These are phyloP conservation scores for Podospora pseudopauciseta DNA, from an alignment of 495 filamentous ascomycete genomes.

Conservation along the genomic window DNA sequence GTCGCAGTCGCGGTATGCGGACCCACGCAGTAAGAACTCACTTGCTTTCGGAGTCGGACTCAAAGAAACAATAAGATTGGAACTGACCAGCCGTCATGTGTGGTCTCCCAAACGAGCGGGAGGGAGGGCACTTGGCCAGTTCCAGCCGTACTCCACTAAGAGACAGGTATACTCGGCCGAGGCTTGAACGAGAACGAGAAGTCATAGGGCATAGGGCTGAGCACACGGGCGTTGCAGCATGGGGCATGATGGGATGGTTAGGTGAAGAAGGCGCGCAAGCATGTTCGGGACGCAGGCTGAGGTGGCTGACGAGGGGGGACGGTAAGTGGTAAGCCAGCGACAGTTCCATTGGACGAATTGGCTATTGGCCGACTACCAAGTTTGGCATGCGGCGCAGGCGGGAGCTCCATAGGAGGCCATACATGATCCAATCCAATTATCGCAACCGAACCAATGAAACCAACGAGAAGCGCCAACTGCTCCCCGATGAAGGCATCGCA, in stretches of 20 bases:
- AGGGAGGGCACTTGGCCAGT: background rate
- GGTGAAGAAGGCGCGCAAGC: background rate
- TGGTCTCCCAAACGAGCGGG: background rate
- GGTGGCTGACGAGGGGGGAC: background rate
- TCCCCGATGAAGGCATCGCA: background rate
- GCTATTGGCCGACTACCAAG: background rate
- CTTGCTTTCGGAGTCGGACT: background rate
- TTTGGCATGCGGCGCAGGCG: slow-evolving; percentile 12
- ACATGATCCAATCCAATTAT: slow-evolving; percentile 11
- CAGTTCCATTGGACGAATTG: background rate
- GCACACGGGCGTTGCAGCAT: background rate
- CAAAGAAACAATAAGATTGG: background rate
- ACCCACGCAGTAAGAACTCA: background rate
- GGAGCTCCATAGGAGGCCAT: slow-evolving; percentile 4
- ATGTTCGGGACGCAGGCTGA: background rate
- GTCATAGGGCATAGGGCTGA: slow-evolving; percentile 18
- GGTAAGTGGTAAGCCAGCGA: slow-evolving; percentile 9
- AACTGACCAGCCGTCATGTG: background rate
- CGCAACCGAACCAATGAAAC: slow-evolving; percentile 13
- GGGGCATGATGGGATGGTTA: background rate
- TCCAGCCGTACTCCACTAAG: background rate
- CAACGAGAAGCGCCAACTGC: background rate
- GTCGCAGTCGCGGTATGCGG: background rate
- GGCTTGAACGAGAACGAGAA: background rate
- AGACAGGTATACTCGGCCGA: background rate